Conservation (phyloP, 2,329 filamentous ascomycete genomes). For the Aspergillus ruber region DNA sequence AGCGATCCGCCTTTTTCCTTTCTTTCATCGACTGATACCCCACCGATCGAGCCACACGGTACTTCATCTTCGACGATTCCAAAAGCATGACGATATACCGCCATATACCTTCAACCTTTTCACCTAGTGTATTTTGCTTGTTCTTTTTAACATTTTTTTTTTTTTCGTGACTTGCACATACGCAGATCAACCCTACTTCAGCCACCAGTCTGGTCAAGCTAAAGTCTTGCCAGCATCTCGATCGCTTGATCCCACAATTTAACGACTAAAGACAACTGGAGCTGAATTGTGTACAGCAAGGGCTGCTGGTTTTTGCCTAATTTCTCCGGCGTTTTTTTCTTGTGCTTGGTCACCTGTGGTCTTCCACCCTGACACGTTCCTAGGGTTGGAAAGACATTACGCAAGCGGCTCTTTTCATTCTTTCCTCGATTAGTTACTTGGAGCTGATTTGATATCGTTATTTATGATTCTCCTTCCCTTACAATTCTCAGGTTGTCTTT, state of each 20-base stretch:
- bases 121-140: neutral
- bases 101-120: slow-evolving; percentile 18
- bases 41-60: slow-evolving; percentile 5
- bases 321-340: slow-evolving; percentile 24
- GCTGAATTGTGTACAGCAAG: slow-evolving; percentile 25
- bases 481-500: slow-evolving; percentile 20
- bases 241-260: slow-evolving; percentile 4
- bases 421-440: slow-evolving; percentile 9
- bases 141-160: neutral
- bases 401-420: slow-evolving; percentile 9
- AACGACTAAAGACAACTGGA: slow-evolving; percentile 7
- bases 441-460: slow-evolving; percentile 4
- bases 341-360: slow-evolving; percentile 21
- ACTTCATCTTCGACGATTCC: slow-evolving; percentile 20
- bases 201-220: slow-evolving; percentile 2
- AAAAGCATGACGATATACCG: slow-evolving; percentile 27
- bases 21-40: slow-evolving; percentile 8
- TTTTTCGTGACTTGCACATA: slow-evolving; percentile 28
- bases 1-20: slow-evolving; percentile 3
- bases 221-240: neutral
- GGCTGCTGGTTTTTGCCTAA: slow-evolving; percentile 18
- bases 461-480: slow-evolving; percentile 3
- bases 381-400: slow-evolving; percentile 31
- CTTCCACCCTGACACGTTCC: slow-evolving; percentile 34
- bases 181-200: slow-evolving; percentile 12